These are phyloP conservation scores for Flaveria bidentis DNA, from an alignment of 129 eudicot species.

Conservation along the genomic window DNA sequence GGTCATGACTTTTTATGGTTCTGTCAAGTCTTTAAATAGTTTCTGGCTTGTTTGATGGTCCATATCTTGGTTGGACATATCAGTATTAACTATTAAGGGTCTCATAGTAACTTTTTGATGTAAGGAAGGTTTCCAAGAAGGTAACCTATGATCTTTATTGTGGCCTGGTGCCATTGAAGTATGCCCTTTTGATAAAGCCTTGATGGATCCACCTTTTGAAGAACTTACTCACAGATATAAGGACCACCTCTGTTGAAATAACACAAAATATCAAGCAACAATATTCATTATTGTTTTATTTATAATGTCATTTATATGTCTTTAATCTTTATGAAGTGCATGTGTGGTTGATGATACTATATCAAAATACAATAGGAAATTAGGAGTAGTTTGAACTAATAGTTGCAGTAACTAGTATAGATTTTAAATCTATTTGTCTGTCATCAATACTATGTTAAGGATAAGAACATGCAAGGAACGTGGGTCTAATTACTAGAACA, in stretches of 20 bases:
- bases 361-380: not conserved
- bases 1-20: not conserved
- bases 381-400: not conserved
- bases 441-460: not conserved
- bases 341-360: slow-evolving; percentile 1
- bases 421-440: not conserved
- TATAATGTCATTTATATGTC: too few relatives aligned
- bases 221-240: not conserved
- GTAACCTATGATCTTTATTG: not conserved
- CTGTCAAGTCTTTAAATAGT: not conserved
- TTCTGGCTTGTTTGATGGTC: not conserved
- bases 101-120: slow-evolving; percentile 1
- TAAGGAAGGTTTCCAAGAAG: not conserved
- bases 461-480: not conserved
- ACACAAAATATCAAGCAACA: slow-evolving; percentile 7
- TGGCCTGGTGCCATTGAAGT: slow-evolving; percentile 1
- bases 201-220: not conserved
- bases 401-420: not conserved
- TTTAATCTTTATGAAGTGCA: not conserved
- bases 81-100: not conserved
- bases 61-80: slow-evolving; percentile 14
- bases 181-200: not conserved
- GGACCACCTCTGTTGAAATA: not conserved
- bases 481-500: not conserved
- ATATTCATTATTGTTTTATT: not conserved